phyloP scores from a whole-genome alignment of 345 rosid genomes.

The Iberis pinnata region DNA sequence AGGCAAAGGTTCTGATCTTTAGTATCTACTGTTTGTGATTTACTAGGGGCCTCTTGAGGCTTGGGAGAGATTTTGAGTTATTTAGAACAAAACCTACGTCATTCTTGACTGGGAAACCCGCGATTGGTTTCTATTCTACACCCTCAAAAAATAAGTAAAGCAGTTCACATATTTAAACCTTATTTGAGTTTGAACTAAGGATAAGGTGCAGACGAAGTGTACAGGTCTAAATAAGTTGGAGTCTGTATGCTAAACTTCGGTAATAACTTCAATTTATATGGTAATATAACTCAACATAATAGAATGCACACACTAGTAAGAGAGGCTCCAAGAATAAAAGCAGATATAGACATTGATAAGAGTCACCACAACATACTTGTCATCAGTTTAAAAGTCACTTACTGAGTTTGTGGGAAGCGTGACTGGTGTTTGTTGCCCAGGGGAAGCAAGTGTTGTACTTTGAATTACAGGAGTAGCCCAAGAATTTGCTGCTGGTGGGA shows the following conservation, averaged over 20 bases:
- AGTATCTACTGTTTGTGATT: not conserved
- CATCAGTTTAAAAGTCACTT: constrained; percentile 23
- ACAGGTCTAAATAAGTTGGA: too few relatives aligned
- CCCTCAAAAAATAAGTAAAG: not conserved
- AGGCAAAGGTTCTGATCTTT: constrained; percentile 1
- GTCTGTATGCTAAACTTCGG: not conserved
- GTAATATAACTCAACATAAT: not conserved
- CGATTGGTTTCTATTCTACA: not conserved
- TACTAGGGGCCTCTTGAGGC: not conserved
- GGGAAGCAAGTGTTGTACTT: constrained; percentile 36
- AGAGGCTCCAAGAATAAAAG: constrained; percentile 1
- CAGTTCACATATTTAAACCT: constrained; percentile 2
- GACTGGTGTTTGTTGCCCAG: constrained; percentile 49
- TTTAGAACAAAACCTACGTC: not conserved
- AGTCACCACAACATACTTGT: not conserved
- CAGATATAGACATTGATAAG: constrained; percentile 1
- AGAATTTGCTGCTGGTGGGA: constrained; percentile 46
- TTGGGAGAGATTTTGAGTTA: not conserved
- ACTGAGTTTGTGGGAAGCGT: constrained; percentile 51
- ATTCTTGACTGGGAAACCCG: not conserved
- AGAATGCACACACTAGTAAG: not conserved
- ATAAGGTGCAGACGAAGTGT: not conserved
- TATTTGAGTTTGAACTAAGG: not conserved
- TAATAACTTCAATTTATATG: not conserved
- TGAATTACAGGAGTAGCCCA: constrained; percentile 61